Conservation (phyloP, 1,139 yeast genomes). For the Sugiyamaella grinbergsii region DNA sequence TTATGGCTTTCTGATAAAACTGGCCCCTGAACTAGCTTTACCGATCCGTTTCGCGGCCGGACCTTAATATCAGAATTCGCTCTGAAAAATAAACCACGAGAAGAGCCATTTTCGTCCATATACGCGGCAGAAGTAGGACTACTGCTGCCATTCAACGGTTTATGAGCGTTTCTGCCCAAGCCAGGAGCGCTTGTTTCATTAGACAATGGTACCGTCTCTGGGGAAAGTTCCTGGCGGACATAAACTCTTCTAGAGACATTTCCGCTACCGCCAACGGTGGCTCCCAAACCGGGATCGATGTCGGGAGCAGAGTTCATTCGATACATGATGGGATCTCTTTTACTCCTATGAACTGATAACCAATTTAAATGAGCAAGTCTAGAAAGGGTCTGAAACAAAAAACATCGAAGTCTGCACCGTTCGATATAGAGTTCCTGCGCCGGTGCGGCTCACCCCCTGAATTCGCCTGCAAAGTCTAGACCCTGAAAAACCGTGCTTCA, state of each 20-base stretch:
- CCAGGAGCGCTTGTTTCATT: neutral
- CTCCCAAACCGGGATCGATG: neutral
- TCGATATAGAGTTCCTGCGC: neutral
- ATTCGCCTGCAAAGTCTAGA: no score
- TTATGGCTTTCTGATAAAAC: neutral
- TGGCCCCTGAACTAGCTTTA: neutral
- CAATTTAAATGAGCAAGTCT: neutral
- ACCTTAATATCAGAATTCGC: slow-evolving; percentile 17
- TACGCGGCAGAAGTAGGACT: neutral
- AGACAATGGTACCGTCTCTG: neutral
- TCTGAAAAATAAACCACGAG: slow-evolving; percentile 10
- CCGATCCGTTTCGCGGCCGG: slow-evolving; percentile 1
- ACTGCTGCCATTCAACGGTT: neutral
- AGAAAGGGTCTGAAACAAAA: neutral
- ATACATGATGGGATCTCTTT: neutral
- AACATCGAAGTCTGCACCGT: neutral
- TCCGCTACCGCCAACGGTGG: neutral
- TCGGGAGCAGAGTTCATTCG: neutral
- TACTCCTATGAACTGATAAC: neutral
- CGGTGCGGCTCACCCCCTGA: slow-evolving; percentile 14
- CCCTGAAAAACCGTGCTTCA: no score
- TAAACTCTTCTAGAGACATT: neutral
- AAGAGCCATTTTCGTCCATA: neutral
- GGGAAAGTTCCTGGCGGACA: slow-evolving; percentile 6
- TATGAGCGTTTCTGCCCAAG: neutral